Evolutionary conservation across 306 rosid genomes (phyloP), one percentile per base, ranked within the genome.

Genomic region (Elaeagnus macrophylla): DNA sequence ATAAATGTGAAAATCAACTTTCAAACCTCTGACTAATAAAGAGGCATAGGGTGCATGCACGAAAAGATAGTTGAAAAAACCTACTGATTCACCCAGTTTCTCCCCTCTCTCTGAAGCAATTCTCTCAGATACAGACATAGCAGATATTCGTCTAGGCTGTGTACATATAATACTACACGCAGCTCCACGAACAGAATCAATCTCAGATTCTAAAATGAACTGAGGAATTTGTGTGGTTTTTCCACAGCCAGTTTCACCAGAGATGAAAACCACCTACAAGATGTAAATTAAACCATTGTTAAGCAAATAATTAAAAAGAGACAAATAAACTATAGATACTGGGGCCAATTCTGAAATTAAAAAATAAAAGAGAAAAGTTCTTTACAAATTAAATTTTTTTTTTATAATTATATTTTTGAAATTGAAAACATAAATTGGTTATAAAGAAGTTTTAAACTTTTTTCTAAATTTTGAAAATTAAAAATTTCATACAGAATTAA

Each of bases 161-260:
- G 99, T 93, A 67, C 99, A 93, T 71, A 93, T 77, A 55, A 93
- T 74, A 62, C 75, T 87, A 65, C 99, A 93, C 56, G 67, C 59
- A 71, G 88, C 96, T 67, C 99, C 99, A 38, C 60, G 64, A 47
- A 57, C 68, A 53, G 89, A 79, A 58, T 84, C 94, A 66, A 79
- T 70, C 83, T 82, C 96, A 46, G 94, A 79, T 72, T 93, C 99
- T 52, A 93, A 75, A 82, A 93, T 82, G 74, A 84, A 84, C 61
- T 93, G 99, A 59, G 99, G 95, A 77, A 93, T 79, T 81, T 93
- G 99, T 10, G 99, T 93, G 59, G 99, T 93, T 82, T 93, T 93
- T 53, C 99, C 96, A 77, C 99, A 93, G 54, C 99, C 96, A 65
- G 99, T 93, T 84, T 93, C 80, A 40, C 99, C 99, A 16, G 99